Base-by-base conservation (phyloP, 257 asterid genomes). In the Ilex aquifolium region DNA sequence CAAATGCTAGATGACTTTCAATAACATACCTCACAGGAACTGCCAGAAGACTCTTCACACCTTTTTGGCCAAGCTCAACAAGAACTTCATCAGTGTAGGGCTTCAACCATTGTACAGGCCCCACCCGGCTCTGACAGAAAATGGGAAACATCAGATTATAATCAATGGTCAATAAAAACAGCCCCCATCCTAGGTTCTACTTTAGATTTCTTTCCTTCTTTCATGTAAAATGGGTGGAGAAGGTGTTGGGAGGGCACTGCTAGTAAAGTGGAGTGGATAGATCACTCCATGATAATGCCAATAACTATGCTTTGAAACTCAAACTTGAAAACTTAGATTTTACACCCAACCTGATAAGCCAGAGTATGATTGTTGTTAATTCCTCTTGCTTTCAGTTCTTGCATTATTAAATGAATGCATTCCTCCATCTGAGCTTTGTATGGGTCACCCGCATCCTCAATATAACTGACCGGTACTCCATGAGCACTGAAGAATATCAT, bases 71-170 rank as follows among this genome's bases (percentile, higher is more conserved):
- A 76, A 92, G 97, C 74, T 92, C 95, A 13, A 89, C 96, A 65
- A 92, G 91, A 63, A 88, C 95, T 83, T 92, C 96, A 73, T 89
- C 99, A 1, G 99, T 92, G 78, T 92, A 92, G 7, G 97, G 99
- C 65, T 92, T 92, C 71, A 92, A 74, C 97, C 99, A 92, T 65
- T 92, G 91, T 63, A 92, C 99, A 16, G 99, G 99, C 61, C 99
- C 99, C 32, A 92, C 99, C 48, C 99, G 92, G 67, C 99, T 89
- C 99, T 92, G 76, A 40, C 16, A 79, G 30, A 49, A n/a, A 17
- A 56, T 21, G n/a, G 29, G 7, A 36, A 68, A 31, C 27, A 21
- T 57, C 29, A 57, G 27, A 56, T 65, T 44, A 63, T 13, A 62
- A 40, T 62, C 21, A 60, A 15, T n/a, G 56, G 16, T 32, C 32